phyloP scores from a whole-genome alignment of 768 basidiomycete genomes.

The Leccinellum rugosiceps region DNA sequence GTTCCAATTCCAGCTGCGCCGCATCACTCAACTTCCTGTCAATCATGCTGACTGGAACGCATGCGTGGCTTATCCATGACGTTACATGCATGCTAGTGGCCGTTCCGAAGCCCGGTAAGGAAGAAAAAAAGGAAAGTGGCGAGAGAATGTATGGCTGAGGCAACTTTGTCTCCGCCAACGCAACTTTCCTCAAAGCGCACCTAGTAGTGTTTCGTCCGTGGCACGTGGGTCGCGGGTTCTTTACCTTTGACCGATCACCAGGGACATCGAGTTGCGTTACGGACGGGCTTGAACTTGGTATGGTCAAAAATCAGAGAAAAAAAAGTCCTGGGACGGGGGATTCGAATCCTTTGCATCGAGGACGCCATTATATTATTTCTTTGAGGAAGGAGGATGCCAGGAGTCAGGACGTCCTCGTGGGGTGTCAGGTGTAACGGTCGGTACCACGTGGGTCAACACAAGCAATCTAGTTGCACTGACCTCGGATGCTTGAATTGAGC shows the following conservation, averaged over 20 bases:
- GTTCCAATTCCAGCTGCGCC: not conserved
- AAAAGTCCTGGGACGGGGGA: constrained; percentile 5
- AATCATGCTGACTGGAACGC: not conserved
- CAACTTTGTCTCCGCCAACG: not conserved
- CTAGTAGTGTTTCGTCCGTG: not conserved
- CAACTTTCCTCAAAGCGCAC: not conserved
- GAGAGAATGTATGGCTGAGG: not conserved
- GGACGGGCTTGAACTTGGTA: not conserved
- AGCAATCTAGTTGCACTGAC: not conserved
- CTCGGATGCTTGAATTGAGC: not conserved
- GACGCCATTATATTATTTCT: not conserved
- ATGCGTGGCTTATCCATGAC: not conserved
- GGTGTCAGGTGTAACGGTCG: constrained; percentile 7
- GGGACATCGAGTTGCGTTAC: not conserved
- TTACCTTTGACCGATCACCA: not conserved
- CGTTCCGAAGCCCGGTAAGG: not conserved
- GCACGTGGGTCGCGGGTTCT: not conserved
- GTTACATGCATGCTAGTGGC: not conserved
- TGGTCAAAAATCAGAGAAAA: not conserved
- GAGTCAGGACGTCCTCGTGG: constrained; percentile 11
- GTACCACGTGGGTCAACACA: not conserved
- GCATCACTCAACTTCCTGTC: not conserved
- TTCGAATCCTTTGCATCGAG: not conserved
- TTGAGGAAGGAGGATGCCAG: not conserved
- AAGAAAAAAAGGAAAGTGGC: not conserved